Evolutionary conservation across 345 rosid species (phyloP), one percentile per base, ranked within the genome.

Genomic region (Lagerstroemia speciosa): DNA sequence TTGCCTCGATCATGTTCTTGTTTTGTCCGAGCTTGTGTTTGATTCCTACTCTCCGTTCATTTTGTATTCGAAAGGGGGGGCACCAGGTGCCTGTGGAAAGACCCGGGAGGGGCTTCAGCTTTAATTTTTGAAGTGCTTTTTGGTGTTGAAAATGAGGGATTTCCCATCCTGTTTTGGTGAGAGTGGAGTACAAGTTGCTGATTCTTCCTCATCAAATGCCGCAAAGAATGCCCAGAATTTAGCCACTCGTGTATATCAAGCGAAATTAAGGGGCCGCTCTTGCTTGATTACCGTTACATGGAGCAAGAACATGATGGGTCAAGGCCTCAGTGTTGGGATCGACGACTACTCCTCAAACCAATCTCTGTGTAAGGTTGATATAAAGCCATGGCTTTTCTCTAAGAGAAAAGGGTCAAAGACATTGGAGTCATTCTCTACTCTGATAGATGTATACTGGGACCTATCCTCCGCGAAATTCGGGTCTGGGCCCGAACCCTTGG

Each of bases 161-260:
- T 93, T 93, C 53, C 94, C 98, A 11, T 91, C 97, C 82, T 91
- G 98, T 76, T 93, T 92, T 46, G 89, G 98, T 62, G 96, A 93
- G 76, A 93, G 82, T 81, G 96, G 97, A 37, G 93, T 91, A 3
- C 98, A 89, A 76, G 80, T 87, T 40, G 87, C 94, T 20, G 94
- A 87, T 80, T 87, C 90, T 60, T 89, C 98, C 11, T 79, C 93
- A 33, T 85, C 96, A 22, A 86, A 12, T 72, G 63, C 85, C 15
- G 74, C 85, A 7, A 93, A 78, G 77, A 74, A 70, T 71, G 87
- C 90, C 5, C 98, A 93, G 77, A 89, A 86, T 75, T 76, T 91
- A 62, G 94, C 85, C 63, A 74, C 92, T 69, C 85, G 96, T 64
- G 77, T 89, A 65, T 93, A 89, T 74, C 92, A 85, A 75, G 82